Conservation (phyloP, 2,329 filamentous ascomycete species). For the Pseudogymnoascus sp. region DNA sequence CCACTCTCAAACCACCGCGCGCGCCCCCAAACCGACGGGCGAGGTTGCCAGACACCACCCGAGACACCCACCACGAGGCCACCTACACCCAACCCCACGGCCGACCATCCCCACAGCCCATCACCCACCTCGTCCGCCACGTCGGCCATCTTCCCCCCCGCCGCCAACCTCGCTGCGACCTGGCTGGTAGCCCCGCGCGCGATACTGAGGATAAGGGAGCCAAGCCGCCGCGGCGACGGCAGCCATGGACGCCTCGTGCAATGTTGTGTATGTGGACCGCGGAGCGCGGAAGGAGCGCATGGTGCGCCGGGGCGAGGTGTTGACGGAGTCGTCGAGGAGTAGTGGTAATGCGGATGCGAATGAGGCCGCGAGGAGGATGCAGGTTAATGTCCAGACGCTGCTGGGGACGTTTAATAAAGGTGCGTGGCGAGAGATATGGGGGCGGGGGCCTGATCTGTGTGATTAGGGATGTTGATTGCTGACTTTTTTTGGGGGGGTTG, state of each 20-base stretch:
- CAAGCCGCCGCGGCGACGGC: not conserved
- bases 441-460: not conserved
- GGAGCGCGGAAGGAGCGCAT: conserved; percentile 30
- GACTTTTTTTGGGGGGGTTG: not conserved
- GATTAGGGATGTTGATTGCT: not conserved
- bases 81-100: not conserved
- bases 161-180: not conserved
- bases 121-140: not conserved
- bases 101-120: not conserved
- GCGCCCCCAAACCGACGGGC: not conserved
- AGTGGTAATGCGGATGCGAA: conserved; percentile 8
- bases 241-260: conserved; percentile 34
- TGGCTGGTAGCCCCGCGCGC: not conserved
- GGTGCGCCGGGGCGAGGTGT: conserved; percentile 27
- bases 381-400: conserved; percentile 39
- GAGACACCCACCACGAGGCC: not conserved
- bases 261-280: conserved; percentile 37
- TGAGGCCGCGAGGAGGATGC: conserved; percentile 10
- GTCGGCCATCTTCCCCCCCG: not conserved
- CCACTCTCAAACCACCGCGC: not conserved
- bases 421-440: conserved; percentile 26
- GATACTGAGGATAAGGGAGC: not conserved
- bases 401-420: conserved; percentile 45
- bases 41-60: not conserved
- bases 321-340: conserved; percentile 19